Conservation (phyloP, 371 early-diverging fungal species). For the Mucor mucedo region DNA sequence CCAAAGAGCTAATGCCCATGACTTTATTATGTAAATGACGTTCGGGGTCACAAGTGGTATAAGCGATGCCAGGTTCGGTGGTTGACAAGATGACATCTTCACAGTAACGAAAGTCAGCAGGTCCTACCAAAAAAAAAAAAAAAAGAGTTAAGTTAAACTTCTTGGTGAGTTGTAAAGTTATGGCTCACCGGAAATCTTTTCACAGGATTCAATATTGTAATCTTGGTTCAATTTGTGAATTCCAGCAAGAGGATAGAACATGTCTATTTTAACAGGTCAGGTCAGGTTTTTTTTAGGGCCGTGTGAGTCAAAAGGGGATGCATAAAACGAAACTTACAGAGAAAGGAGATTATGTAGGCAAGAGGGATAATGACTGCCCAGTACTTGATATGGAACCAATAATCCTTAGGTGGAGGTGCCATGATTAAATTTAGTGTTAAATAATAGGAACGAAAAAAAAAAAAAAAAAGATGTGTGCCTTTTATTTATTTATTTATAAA, state of each 20-base stretch:
- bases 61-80: conserved; percentile 33
- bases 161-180: not conserved
- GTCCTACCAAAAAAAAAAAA: conserved; percentile 14
- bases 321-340: conserved; percentile 15
- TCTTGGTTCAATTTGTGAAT: conserved; percentile 10
- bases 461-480: not conserved
- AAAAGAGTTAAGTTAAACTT: not conserved
- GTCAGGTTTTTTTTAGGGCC: no score
- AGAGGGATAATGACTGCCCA: conserved; percentile 18
- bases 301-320: not conserved
- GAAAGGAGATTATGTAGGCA: conserved; percentile 12
- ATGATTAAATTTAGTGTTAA: not conserved
- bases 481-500: not conserved
- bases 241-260: conserved; percentile 10
- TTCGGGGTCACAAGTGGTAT: conserved; percentile 41
- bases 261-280: conserved; percentile 1
- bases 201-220: conserved; percentile 21
- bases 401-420: conserved; percentile 7
- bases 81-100: conserved; percentile 35
- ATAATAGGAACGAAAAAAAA: conserved; percentile 11
- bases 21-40: conserved; percentile 32
- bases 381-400: conserved; percentile 28
- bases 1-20: conserved; percentile 26
- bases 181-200: conserved; percentile 26
- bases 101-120: conserved; percentile 34